Evolutionary conservation across 306 rosid species (phyloP).

Genomic region (Betula pendula): DNA sequence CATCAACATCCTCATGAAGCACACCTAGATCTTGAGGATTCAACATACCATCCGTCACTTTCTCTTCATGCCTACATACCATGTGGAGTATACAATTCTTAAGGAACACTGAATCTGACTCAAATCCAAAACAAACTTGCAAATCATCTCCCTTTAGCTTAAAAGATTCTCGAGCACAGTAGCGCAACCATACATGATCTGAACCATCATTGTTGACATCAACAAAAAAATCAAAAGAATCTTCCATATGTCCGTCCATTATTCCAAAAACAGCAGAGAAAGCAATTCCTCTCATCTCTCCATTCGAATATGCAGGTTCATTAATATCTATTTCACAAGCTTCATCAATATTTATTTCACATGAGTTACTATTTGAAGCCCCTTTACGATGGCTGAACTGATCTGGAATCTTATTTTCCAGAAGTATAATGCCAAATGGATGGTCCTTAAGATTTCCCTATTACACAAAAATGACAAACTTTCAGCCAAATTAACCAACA

Average conservation of each 20-base stretch:
- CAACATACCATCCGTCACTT: not conserved
- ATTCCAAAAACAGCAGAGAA: not conserved
- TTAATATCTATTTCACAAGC: not conserved
- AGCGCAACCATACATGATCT: not conserved
- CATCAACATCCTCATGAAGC: constrained; percentile 1
- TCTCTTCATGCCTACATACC: not conserved
- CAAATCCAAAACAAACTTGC: not conserved
- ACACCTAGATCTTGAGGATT: not conserved
- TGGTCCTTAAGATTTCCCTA: not conserved
- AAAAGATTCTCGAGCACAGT: not conserved
- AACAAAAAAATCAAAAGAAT: no score
- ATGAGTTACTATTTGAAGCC: not conserved
- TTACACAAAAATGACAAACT: not conserved
- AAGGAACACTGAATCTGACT: not conserved
- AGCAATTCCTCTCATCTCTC: not conserved
- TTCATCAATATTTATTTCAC: not conserved
- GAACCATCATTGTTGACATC: not conserved
- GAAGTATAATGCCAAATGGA: not conserved
- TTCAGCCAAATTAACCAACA: not conserved
- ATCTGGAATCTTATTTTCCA: not conserved
- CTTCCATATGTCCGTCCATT: no score
- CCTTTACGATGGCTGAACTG: not conserved
- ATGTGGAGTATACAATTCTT: not conserved
- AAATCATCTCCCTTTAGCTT: not conserved
- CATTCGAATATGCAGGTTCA: not conserved